A percentile compares a stretch with the other conserved stretches of the same genome.
Evolutionary conservation across 78 protist genomes (phyloP).

Genomic region (Polysphondylium violaceum): DNA sequence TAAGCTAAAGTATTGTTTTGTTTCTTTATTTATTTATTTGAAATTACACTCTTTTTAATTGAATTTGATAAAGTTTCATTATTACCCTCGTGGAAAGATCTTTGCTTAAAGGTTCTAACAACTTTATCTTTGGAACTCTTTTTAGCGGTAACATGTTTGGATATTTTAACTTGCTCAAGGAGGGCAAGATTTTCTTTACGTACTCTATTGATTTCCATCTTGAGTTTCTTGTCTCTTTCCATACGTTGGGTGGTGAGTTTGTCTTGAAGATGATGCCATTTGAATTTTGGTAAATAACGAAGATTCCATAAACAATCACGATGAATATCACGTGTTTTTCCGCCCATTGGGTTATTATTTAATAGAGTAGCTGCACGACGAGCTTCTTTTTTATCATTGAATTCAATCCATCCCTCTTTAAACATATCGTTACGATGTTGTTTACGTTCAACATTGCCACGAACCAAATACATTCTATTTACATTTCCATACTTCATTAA

Average conservation of each 20-base stretch:
- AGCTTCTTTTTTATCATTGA: conserved; percentile 44
- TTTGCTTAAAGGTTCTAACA: conserved; percentile 64
- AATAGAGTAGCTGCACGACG: conserved; percentile 19
- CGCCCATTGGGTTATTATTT: conserved; percentile 61
- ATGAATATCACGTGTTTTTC: conserved; percentile 65
- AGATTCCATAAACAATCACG: conserved; percentile 67
- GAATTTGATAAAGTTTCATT: too few relatives aligned
- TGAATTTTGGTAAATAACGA: conserved; percentile 70
- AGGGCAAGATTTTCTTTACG: conserved; percentile 37
- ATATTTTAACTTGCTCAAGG: conserved; percentile 43
- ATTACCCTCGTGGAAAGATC: conserved; percentile 44
- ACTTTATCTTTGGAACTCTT: conserved; percentile 4
- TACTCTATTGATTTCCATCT: conserved; percentile 31
- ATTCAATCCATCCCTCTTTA: conserved; percentile 82
- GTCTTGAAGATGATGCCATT: conserved; percentile 75
- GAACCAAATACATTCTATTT: conserved; percentile 60
- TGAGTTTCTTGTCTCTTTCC: conserved; percentile 50
- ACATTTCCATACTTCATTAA: conserved; percentile 52
- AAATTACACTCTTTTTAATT: too few relatives aligned
- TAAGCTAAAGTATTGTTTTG: too few relatives aligned
- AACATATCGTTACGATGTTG: conserved; percentile 60
- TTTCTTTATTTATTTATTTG: too few relatives aligned
- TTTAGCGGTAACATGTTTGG: conserved; percentile 33
- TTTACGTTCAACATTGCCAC: conserved; percentile 67
- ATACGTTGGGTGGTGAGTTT: conserved; percentile 38